Evolutionary conservation across 169 alveolate species (phyloP), one percentile per base, ranked within the genome.

Genomic region (Cryptosporidium baileyi): DNA sequence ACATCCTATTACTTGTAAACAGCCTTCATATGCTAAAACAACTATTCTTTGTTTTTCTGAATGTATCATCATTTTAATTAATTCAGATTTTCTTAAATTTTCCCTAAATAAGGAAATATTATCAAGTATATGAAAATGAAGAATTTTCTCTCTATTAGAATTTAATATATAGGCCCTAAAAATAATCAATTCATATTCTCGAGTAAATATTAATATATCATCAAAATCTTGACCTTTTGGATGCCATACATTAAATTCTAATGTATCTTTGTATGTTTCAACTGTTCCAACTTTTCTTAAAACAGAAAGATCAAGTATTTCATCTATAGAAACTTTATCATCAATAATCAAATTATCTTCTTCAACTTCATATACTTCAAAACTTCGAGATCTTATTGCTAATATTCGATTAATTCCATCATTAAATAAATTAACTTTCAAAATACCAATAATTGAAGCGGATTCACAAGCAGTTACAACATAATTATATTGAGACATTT

Each of bases 401-500:
- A 74, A 24, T 28, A 74, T 19, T 57, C 85, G 49, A 36, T 36
- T 51, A 32, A 52, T 54, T 15, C 85, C 85, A 74, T 74, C 85
- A 17, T 67, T 67, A 38, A 74, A 74, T 59, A 74, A 41, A 57
- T 74, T 67, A 41, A 41, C 85, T 28, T 36, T 54, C 59, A 74
- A 54, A 4, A 45, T 32, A 30, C 85, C 67, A 24, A 36, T 74
- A 54, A 54, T 40, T n/a, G 85, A 74, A 24, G 44, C 57, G 15
- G 85, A 74, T 41, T 54, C 67, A 40, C 19, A 54, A 40, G 67
- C 85, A 22, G 85, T 74, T 36, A 74, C 85, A 49, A 74, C 67
- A 74, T 74, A 74, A 43, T 74, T 74, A 38, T 74, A 74, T 44
- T 74, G 85, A 74, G 85, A 74, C 85, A 74, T 74, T 32, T 52